phyloP scores from a whole-genome alignment of 169 alveolate genomes.

The Sarcocystis neurona region DNA sequence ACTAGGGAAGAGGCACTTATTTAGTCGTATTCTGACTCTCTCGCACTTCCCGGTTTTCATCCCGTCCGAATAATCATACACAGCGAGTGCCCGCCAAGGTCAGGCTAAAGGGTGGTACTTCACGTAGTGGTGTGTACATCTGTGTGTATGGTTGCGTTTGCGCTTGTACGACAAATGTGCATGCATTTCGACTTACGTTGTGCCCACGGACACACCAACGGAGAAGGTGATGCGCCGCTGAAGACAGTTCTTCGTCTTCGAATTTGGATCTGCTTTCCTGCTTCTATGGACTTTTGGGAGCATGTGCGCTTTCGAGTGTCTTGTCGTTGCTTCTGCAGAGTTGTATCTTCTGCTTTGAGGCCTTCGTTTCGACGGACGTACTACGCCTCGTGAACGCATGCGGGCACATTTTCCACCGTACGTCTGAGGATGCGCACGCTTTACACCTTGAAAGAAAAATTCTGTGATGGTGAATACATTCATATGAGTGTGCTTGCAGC shows the following conservation, averaged over 20 bases:
- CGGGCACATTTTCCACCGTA: constrained; percentile 22
- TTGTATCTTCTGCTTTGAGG: constrained; percentile 17
- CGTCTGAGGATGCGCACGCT: too few relatives aligned
- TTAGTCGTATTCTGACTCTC: too few relatives aligned
- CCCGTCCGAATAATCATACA: too few relatives aligned
- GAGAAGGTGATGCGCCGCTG: neutral
- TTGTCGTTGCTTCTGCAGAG: neutral
- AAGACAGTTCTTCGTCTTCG: neutral
- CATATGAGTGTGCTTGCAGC: too few relatives aligned
- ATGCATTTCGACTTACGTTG: neutral
- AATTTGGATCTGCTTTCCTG: neutral
- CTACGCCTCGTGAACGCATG: neutral
- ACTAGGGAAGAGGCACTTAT: too few relatives aligned
- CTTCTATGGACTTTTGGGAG: neutral
- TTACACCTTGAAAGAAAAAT: too few relatives aligned
- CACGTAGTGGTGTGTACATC: too few relatives aligned
- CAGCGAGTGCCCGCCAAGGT: too few relatives aligned
- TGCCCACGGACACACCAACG: neutral
- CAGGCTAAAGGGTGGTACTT: too few relatives aligned
- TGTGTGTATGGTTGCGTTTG: neutral
- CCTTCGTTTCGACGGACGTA: neutral
- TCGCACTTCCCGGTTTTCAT: too few relatives aligned
- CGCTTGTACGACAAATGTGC: neutral
- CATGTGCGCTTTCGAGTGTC: too few relatives aligned
- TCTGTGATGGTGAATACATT: too few relatives aligned